A percentile compares a stretch with the other conserved stretches of the same genome.
phyloP scores from a whole-genome alignment of 495 filamentous ascomycete genomes.

The Geoglossum glabrum region DNA sequence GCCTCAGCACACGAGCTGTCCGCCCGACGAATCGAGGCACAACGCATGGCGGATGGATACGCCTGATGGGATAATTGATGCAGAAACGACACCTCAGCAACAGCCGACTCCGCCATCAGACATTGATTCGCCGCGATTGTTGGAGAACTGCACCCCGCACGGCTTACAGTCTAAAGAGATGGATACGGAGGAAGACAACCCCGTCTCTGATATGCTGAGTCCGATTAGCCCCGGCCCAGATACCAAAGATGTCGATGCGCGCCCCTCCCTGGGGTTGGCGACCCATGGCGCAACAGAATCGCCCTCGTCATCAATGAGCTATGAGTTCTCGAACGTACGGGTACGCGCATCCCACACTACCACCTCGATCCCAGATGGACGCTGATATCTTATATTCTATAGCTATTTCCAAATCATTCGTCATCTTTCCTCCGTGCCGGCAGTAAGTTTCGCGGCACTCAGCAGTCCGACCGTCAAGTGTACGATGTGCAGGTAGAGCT shows the following conservation, averaged over 20 bases:
- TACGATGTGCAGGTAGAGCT: constrained; percentile 96
- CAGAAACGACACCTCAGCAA: constrained; percentile 9
- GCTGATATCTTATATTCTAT: background rate
- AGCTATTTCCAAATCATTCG: constrained; percentile 41
- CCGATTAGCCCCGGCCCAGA: background rate
- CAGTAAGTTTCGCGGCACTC: constrained; percentile 74
- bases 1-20: constrained; percentile 14
- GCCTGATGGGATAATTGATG: constrained; percentile 10
- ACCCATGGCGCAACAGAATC: constrained; percentile 9
- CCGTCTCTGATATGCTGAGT: constrained; percentile 1
- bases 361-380: background rate
- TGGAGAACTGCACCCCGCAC: background rate
- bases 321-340: constrained; percentile 46
- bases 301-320: constrained; percentile 29
- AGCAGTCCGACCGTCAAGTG: constrained; percentile 72
- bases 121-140: constrained; percentile 2
- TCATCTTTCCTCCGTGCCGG: constrained; percentile 77
- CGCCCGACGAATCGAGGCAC: constrained; percentile 17
- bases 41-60: constrained; percentile 11
- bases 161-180: constrained; percentile 10
- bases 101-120: constrained; percentile 13
- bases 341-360: constrained; percentile 17
- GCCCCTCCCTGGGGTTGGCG: background rate
- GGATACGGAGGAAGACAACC: constrained; percentile 15
- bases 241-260: background rate